Base-by-base conservation (phyloP, 1,284 basidiomycete genomes). In the Moniliella sp. region DNA sequence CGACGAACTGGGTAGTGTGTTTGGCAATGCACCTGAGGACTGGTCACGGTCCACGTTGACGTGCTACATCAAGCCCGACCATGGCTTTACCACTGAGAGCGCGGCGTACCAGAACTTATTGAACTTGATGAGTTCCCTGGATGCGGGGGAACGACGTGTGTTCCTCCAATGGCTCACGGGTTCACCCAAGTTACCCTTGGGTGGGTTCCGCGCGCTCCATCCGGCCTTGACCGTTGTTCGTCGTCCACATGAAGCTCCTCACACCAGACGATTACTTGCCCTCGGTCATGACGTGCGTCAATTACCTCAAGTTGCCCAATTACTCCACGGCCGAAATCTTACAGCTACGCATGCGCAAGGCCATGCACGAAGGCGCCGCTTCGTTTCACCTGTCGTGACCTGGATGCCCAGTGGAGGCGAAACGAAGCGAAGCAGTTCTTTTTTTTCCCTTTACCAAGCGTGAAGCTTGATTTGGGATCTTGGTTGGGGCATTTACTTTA, bases 251-350 rank as follows among this genome's bases (percentile, higher is more conserved):
- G 91, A 94, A 61, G 67, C 78, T 14, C 54, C 54, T 55, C 31
- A 73, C 73, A 11, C 80, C 88, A 1, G 84, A 97, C n/a, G 81
- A 91, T 60, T 91, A 91, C 59, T 67, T 97, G 25, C 88, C 88
- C 0, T 86, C 81, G 57, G 86, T 94, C 28, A 94, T 94, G 88
- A 94, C 88, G 7, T 97, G 88, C 60, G 86, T 88, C 45, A 91
- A 93, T 36, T 64, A 56, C 31, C 46, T 57, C 35, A 59, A 59
- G 44, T 41, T 59, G 39, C 56, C 56, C 14, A 39, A 34, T 28
- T 59, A 57, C 40, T 48, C 50, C 11, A 40, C 37, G 27, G 36
- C 43, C 15, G n/a, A n/a, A n/a, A 42, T 40, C 34, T 54, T 59
- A 52, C 40, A 43, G 30, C 28, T 37, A 17, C 35, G 52, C 4